phyloP scores from a whole-genome alignment of 768 basidiomycete species.

The Leccinum variicolor region DNA sequence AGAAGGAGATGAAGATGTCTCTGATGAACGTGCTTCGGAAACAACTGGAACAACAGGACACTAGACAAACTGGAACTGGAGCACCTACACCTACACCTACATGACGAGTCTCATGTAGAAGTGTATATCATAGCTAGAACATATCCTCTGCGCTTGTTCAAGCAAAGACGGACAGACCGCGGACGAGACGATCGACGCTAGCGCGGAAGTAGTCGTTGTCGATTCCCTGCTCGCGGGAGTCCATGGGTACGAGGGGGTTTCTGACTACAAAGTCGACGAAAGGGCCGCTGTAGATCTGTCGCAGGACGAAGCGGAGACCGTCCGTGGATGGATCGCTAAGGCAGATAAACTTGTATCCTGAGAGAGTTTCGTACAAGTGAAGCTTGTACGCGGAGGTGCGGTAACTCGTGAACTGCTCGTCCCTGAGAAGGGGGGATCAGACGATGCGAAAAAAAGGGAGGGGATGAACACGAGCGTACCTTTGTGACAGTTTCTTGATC shows the following conservation, averaged over 20 bases:
- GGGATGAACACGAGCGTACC: conserved; percentile 36
- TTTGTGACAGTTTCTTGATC: conserved; percentile 89
- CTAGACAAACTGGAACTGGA: conserved; percentile 7
- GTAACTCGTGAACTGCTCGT: conserved; percentile 90
- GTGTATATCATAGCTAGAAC: conserved; percentile 20
- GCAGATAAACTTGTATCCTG: conserved; percentile 95
- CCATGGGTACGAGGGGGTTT: conserved; percentile 84
- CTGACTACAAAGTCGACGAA: conserved; percentile 93
- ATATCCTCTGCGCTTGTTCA: conserved; percentile 23
- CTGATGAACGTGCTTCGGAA: conserved; percentile 81
- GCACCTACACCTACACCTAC: background rate
- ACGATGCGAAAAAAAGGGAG: background rate
- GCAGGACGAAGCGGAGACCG: conserved; percentile 74
- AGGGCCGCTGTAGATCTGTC: conserved; percentile 90
- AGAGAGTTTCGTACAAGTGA: conserved; percentile 87
- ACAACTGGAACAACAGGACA: conserved; percentile 67
- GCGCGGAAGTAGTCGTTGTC: conserved; percentile 91
- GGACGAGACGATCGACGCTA: conserved; percentile 72
- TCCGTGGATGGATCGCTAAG: conserved; percentile 85
- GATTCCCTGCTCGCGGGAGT: conserved; percentile 78
- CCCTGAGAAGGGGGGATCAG: conserved; percentile 41
- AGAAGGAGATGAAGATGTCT: conserved; percentile 81
- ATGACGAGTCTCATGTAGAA: conserved; percentile 10
- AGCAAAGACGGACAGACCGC: conserved; percentile 50
- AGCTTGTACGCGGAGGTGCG: conserved; percentile 90